Conservation (phyloP, 2,329 filamentous ascomycete species). For the Talaromyces amestolkiae region DNA sequence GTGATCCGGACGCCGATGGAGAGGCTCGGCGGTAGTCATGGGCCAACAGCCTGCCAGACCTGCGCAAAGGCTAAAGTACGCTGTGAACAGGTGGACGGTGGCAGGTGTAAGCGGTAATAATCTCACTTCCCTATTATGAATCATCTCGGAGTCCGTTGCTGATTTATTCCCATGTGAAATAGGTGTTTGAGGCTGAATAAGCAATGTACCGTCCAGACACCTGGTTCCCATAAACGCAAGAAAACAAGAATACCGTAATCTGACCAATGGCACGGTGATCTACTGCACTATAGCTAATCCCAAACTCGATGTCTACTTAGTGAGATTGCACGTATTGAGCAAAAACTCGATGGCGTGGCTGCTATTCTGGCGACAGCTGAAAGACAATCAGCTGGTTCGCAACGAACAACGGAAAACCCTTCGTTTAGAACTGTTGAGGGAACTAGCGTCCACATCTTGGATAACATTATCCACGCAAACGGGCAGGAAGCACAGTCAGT, state of each 20-base stretch:
- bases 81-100: no score
- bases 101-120: no score
- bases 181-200: not conserved
- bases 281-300: not conserved
- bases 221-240: not conserved
- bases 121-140: no score
- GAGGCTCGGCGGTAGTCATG: no score
- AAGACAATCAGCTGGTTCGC: not conserved
- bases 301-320: not conserved
- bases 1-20: no score
- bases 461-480: not conserved
- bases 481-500: not conserved
- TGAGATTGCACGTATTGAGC: not conserved
- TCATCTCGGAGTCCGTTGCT: not conserved
- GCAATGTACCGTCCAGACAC: not conserved
- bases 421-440: not conserved
- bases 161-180: not conserved
- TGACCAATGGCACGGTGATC: not conserved
- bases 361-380: not conserved
- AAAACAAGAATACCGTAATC: not conserved
- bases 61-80: no score
- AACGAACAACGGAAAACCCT: not conserved
- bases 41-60: no score
- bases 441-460: not conserved
- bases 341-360: not conserved